phyloP scores from a whole-genome alignment of 2,329 filamentous ascomycete species.

The Sarocladiaceae sp. region DNA sequence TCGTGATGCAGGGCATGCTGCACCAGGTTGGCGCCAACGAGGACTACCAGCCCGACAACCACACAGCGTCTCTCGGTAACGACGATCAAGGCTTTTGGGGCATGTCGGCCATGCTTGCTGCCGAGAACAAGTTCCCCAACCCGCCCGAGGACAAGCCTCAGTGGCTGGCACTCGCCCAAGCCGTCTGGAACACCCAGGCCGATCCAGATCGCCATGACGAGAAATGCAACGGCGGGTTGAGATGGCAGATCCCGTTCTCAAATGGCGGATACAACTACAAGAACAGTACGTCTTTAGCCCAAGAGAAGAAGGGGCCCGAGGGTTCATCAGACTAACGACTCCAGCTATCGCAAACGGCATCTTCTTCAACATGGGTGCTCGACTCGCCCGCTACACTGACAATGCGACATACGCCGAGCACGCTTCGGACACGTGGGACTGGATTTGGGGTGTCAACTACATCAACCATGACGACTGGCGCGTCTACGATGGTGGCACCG shows the following conservation, averaged over 20 bases:
- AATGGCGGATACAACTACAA: slow-evolving; percentile 60
- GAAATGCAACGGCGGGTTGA: slow-evolving; percentile 60
- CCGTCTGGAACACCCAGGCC: slow-evolving; percentile 66
- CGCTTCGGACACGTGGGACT: slow-evolving; percentile 57
- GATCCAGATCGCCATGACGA: slow-evolving; percentile 54
- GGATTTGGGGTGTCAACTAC: slow-evolving; percentile 48
- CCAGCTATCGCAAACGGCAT: slow-evolving; percentile 52
- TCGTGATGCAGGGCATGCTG: slow-evolving; percentile 45
- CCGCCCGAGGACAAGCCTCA: slow-evolving; percentile 51
- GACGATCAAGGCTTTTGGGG: slow-evolving; percentile 73
- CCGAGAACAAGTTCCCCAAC: slow-evolving; percentile 64
- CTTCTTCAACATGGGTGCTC: slow-evolving; percentile 60
- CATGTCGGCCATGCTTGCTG: slow-evolving; percentile 64
- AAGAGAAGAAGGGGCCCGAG: neutral
- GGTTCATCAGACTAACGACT: neutral
- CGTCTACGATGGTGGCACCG: slow-evolving; percentile 58
- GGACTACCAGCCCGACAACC: slow-evolving; percentile 55
- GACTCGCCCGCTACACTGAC: slow-evolving; percentile 64
- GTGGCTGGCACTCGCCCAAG: slow-evolving; percentile 68
- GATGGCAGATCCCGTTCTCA: slow-evolving; percentile 72
- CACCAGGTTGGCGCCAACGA: slow-evolving; percentile 47
- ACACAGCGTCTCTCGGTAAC: slow-evolving; percentile 50
- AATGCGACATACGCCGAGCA: slow-evolving; percentile 59
- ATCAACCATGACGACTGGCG: slow-evolving; percentile 54
- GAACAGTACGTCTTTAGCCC: slow-evolving; percentile 43